Conservation (phyloP, 768 basidiomycete species). For the Pseudohyphozyma bogoriensis region DNA sequence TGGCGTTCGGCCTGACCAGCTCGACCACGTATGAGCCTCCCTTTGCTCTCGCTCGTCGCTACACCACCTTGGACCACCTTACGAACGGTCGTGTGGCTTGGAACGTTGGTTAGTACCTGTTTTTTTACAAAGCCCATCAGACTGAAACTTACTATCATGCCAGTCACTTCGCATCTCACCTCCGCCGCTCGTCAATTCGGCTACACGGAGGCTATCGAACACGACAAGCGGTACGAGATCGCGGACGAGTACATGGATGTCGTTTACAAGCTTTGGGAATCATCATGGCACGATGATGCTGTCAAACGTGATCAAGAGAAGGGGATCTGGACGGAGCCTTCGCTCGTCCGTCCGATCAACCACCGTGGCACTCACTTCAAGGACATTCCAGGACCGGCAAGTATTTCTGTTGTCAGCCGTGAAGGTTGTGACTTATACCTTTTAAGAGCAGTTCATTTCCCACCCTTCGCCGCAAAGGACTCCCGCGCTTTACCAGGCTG, state of each 20-base stretch:
- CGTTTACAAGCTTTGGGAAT: conserved; percentile 14
- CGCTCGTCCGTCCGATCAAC: conserved; percentile 8
- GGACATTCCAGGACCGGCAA: conserved; percentile 1
- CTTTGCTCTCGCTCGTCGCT: conserved; percentile 9
- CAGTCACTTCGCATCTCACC: conserved; percentile 2
- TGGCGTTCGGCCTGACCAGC: conserved; percentile 6
- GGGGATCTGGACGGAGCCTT: conserved; percentile 3
- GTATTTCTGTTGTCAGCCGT: background rate
- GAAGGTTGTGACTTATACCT: too few species aligned
- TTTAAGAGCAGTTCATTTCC: background rate
- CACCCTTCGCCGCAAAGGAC: conserved; percentile 8
- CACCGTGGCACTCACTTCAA: conserved; percentile 2
- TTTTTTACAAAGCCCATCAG: background rate
- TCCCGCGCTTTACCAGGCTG: conserved; percentile 7
- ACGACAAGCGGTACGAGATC: conserved; percentile 9
- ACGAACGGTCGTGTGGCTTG: conserved; percentile 5
- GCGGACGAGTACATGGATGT: conserved; percentile 1
- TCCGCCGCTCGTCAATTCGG: conserved; percentile 6
- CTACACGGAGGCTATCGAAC: background rate
- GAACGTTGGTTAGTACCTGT: background rate
- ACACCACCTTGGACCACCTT: conserved; percentile 11
- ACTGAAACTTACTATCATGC: background rate
- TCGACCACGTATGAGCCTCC: conserved; percentile 6
- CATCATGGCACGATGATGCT: conserved; percentile 9
- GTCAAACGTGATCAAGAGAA: background rate